phyloP scores from a whole-genome alignment of 2,329 filamentous ascomycete genomes.

The Fusarium tricinctum region DNA sequence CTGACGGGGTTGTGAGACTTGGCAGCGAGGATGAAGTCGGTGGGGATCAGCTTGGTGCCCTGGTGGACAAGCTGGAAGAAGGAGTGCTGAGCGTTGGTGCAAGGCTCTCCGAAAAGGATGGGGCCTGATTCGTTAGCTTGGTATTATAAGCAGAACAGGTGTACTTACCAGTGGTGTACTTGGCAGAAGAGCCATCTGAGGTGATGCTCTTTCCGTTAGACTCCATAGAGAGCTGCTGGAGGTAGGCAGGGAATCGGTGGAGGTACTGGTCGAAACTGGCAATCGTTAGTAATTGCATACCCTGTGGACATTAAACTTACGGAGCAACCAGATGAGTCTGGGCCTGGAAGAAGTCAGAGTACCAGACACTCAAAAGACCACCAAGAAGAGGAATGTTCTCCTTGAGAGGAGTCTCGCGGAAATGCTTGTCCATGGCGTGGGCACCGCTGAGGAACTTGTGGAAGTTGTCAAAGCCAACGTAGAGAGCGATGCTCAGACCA shows the following conservation, averaged over 20 bases:
- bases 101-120: conserved; percentile 97
- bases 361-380: conserved; percentile 96
- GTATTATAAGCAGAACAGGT: not conserved
- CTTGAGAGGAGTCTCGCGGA: conserved; percentile 88
- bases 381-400: conserved; percentile 95
- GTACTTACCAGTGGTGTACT: conserved; percentile 86
- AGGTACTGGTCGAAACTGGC: conserved; percentile 96
- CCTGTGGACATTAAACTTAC: conserved; percentile 64
- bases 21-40: conserved; percentile 97
- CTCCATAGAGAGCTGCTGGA: conserved; percentile 99
- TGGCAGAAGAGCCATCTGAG: conserved; percentile 87
- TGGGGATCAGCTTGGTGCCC: conserved; percentile 97
- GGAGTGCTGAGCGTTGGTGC: conserved; percentile 99
- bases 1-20: conserved; percentile 97
- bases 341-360: conserved; percentile 98
- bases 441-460: conserved; percentile 94
- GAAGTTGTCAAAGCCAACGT: conserved; percentile 98
- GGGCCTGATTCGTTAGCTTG: conserved; percentile 65
- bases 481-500: conserved; percentile 91
- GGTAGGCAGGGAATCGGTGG: conserved; percentile 98
- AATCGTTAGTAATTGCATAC: conserved; percentile 18
- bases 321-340: conserved; percentile 98
- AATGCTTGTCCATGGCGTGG: conserved; percentile 99
- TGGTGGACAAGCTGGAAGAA: conserved; percentile 99
- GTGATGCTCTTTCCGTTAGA: conserved; percentile 99